A percentile compares a stretch with the other conserved stretches of the same genome.
These are phyloP conservation scores for Powellomyces hirtus DNA, from an alignment of 192 early-diverging fungal species.

Conservation along the genomic window DNA sequence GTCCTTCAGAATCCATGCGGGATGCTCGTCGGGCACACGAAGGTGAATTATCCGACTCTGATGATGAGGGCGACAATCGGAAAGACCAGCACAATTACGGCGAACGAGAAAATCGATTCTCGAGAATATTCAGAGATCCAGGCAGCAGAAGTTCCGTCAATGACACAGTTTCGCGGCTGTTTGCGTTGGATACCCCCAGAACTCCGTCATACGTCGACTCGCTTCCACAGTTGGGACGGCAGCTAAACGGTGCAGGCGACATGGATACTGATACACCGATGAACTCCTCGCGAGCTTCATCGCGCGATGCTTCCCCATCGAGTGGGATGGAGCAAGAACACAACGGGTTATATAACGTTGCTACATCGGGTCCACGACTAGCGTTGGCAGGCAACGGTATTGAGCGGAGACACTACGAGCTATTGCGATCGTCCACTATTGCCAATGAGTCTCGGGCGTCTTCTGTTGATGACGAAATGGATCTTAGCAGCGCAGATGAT, in stretches of 20 bases:
- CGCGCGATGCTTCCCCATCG: not conserved
- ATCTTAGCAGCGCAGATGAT: too few relatives aligned
- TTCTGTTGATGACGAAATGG: too few relatives aligned
- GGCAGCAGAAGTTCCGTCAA: not conserved
- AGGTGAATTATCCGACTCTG: constrained; percentile 75
- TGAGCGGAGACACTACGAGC: too few relatives aligned
- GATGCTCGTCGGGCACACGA: constrained; percentile 67
- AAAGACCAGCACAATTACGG: constrained; percentile 27
- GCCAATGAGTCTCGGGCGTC: too few relatives aligned
- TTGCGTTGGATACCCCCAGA: not conserved
- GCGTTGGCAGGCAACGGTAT: too few relatives aligned
- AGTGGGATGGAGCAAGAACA: too few relatives aligned
- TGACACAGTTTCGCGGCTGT: not conserved
- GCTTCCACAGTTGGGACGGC: not conserved
- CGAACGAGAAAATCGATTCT: not conserved
- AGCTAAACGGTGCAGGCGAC: not conserved
- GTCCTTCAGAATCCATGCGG: constrained; percentile 48
- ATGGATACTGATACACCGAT: not conserved
- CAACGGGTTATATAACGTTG: too few relatives aligned
- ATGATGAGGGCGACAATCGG: constrained; percentile 59
- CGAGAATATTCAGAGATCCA: not conserved
- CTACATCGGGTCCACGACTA: too few relatives aligned
- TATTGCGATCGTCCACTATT: too few relatives aligned
- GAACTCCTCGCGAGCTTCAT: not conserved
- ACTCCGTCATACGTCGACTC: not conserved